Evolutionary conservation across 768 basidiomycete species (phyloP).

Genomic region (Tulasnella sp.): DNA sequence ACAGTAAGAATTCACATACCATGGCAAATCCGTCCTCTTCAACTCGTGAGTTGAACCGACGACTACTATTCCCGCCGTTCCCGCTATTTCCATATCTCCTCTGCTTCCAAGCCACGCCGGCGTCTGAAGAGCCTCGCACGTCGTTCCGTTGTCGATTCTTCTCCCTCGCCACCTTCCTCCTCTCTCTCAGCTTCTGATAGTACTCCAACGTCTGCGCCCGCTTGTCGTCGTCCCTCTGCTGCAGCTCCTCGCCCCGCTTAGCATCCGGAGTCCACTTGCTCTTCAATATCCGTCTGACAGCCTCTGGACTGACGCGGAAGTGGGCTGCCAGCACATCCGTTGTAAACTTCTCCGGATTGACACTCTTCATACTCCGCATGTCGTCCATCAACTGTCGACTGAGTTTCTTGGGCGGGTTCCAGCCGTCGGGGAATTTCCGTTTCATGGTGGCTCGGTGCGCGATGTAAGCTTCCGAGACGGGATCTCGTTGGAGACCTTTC

Average conservation of each 20-base stretch:
- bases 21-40: neutral
- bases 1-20: neutral
- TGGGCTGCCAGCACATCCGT: conserved; percentile 59
- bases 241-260: conserved; percentile 15
- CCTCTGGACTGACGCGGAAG: conserved; percentile 73
- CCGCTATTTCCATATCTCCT: neutral
- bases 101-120: neutral
- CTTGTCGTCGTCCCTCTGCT: conserved; percentile 17
- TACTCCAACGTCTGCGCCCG: conserved; percentile 16
- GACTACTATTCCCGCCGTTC: too few relatives aligned
- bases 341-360: conserved; percentile 52
- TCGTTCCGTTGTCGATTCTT: neutral
- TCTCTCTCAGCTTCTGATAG: conserved; percentile 14
- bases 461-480: neutral
- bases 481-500: neutral
- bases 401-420: conserved; percentile 69
- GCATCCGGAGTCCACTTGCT: conserved; percentile 52
- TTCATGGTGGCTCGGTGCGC: conserved; percentile 12
- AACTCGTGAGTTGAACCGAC: neutral
- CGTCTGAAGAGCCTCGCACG: too few relatives aligned
- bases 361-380: conserved; percentile 50
- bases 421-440: conserved; percentile 25
- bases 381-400: conserved; percentile 79
- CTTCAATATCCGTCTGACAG: conserved; percentile 65
- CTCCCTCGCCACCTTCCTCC: conserved; percentile 14